These are phyloP conservation scores for Narthecium ossifragum DNA, from an alignment of 106 monocot genomes.

Conservation along the genomic window DNA sequence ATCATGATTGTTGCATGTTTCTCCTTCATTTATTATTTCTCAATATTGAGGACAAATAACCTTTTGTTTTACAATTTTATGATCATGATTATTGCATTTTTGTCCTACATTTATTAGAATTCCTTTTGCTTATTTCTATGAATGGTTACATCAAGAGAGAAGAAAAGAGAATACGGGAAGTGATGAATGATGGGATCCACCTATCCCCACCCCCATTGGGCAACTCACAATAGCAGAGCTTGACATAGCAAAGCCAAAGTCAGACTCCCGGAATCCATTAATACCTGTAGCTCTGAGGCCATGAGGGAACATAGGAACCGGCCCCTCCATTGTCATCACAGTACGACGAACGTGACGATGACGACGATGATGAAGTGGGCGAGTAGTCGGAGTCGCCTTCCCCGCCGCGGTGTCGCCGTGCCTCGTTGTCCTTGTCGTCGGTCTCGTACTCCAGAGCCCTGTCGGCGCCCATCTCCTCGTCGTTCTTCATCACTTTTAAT, in stretches of 20 bases:
- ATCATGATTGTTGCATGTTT: too few species aligned
- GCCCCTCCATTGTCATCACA: background rate
- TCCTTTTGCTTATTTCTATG: too few species aligned
- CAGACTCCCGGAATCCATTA: background rate
- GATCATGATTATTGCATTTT: background rate
- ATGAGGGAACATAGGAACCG: conserved; percentile 17
- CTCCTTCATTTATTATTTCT: background rate
- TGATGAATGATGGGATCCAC: too few species aligned
- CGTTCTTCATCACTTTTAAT: conserved; percentile 19
- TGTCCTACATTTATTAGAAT: background rate
- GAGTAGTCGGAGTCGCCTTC: conserved; percentile 8
- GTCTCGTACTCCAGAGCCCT: conserved; percentile 25
- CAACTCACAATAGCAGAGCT: too few species aligned
- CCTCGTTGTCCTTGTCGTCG: conserved; percentile 39
- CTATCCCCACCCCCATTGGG: too few species aligned
- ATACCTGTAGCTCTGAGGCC: conserved; percentile 46
- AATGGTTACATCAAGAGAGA: background rate
- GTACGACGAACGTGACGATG: background rate
- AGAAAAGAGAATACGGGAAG: background rate
- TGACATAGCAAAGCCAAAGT: too few species aligned
- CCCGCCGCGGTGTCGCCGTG: background rate
- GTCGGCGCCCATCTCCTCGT: conserved; percentile 29
- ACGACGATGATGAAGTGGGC: conserved; percentile 2
- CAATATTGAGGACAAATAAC: background rate
- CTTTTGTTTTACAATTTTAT: background rate